Base-by-base conservation (phyloP, 139 green algal genomes). In the Chlamydomonas urium region DNA sequence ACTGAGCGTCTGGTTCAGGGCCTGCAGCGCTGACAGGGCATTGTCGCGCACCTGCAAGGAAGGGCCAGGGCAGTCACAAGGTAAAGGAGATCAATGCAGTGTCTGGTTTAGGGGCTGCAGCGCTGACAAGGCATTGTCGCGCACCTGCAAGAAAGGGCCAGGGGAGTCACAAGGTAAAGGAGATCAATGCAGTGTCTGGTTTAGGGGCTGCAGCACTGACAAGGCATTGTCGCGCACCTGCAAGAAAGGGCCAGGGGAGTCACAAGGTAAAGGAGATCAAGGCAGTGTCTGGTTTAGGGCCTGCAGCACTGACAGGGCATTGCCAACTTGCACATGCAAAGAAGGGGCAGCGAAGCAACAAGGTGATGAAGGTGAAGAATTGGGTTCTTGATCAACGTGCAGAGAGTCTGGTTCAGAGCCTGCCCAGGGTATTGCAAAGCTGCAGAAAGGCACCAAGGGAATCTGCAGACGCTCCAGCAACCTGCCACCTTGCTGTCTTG, bases 241-340 rank as follows among this genome's bases (percentile, higher is more conserved):
- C 50, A 75, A 57, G n/a, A 47, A 1, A 4, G 4, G 32, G 32
- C 14, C n/a, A 67, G 31, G n/a, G 24, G 10, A 36, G 24, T 19
- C 37, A 8, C 36, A 53, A 58, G 10, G 4, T 2, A 21, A 4
- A 38, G n/a, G n/a, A n/a, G n/a, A n/a, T n/a, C n/a, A n/a, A n/a
- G n/a, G n/a, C n/a, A 72, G 36, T 2, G 82, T 85, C 26, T 75
- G 35, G 56, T 85, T 81, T 28, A 87, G 70, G 3, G 82, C 78
- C 8, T 28, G 3, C 17, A 81, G 35, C 4, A 78, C 61, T 23
- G 66, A 66, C 21, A 77, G 1, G 4, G 82, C 82, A 0, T 66
- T 83, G 61, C 67, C 68, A n/a, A n/a, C n/a, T 1, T 78, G 72
- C 17, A 87, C 81, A 31, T 81, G 74, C 50, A 75, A 57, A 8